These are phyloP conservation scores for Claviceps pazoutovae DNA, from an alignment of 2,329 filamentous ascomycete genomes.

Conservation along the genomic window DNA sequence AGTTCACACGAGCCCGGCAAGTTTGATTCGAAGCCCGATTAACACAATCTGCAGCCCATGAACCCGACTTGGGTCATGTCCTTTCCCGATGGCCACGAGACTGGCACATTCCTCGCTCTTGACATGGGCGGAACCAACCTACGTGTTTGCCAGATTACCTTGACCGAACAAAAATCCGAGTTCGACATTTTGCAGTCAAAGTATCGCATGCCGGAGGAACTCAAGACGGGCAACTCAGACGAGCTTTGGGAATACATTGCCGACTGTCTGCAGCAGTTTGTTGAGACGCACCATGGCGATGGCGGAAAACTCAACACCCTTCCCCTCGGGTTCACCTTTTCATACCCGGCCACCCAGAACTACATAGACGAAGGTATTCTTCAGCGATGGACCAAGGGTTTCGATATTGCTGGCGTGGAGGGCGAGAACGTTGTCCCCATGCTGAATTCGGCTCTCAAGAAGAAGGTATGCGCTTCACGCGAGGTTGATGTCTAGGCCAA, in stretches of 20 bases:
- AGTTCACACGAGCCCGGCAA: conserved; percentile 23
- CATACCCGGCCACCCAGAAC: conserved; percentile 83
- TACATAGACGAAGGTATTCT: conserved; percentile 87
- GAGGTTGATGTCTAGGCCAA: background rate
- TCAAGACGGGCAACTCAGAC: conserved; percentile 72
- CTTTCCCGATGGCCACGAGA: conserved; percentile 76
- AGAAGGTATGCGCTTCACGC: conserved; percentile 23
- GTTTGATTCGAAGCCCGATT: conserved; percentile 2
- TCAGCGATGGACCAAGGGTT: conserved; percentile 95
- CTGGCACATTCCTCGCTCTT: conserved; percentile 74
- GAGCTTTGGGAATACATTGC: conserved; percentile 93
- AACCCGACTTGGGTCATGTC: conserved; percentile 94
- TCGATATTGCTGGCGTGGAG: conserved; percentile 86
- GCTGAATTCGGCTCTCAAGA: conserved; percentile 64
- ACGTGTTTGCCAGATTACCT: conserved; percentile 81
- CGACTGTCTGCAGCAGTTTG: conserved; percentile 81
- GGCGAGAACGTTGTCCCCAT: conserved; percentile 81
- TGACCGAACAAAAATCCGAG: conserved; percentile 76
- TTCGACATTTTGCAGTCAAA: conserved; percentile 95
- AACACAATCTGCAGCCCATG: conserved; percentile 57
- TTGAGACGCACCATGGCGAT: conserved; percentile 69
- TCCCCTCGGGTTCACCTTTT: conserved; percentile 89
- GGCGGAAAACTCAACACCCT: conserved; percentile 47
- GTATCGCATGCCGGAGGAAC: conserved; percentile 84
- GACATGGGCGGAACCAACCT: conserved; percentile 97